Evolutionary conservation across 805 yeast genomes (phyloP).

Genomic region (Candida multigemmis): DNA sequence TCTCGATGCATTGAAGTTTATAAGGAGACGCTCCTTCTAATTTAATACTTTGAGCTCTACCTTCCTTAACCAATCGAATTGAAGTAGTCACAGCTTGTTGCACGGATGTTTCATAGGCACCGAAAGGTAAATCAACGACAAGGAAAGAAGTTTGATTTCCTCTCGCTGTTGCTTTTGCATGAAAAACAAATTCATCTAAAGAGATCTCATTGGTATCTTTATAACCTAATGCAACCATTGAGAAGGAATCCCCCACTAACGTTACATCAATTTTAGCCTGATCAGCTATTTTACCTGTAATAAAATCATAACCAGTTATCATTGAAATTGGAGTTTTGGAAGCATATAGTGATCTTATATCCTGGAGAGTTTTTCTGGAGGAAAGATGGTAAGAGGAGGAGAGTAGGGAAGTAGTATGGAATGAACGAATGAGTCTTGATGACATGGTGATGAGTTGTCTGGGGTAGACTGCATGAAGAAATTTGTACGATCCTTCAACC

Average conservation of each 20-base stretch:
- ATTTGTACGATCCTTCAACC: too few relatives aligned
- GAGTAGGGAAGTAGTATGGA: slow-evolving; percentile 1
- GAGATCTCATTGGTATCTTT: slow-evolving; percentile 65
- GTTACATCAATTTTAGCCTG: slow-evolving; percentile 58
- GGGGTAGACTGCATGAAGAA: too few relatives aligned
- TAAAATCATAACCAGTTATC: slow-evolving; percentile 85
- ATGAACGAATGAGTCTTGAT: slow-evolving; percentile 2
- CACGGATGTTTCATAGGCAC: slow-evolving; percentile 61
- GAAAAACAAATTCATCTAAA: slow-evolving; percentile 72
- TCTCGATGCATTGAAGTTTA: slow-evolving; percentile 40
- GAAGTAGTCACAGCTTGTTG: slow-evolving; percentile 57
- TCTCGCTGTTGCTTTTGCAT: slow-evolving; percentile 66
- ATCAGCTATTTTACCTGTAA: slow-evolving; percentile 66
- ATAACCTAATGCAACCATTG: slow-evolving; percentile 87
- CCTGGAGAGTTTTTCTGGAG: slow-evolving; percentile 12
- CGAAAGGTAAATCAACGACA: slow-evolving; percentile 85
- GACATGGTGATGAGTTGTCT: too few relatives aligned
- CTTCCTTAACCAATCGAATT: slow-evolving; percentile 41
- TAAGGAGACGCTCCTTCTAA: slow-evolving; percentile 72
- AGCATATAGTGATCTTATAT: slow-evolving; percentile 9
- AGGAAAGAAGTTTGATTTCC: slow-evolving; percentile 60
- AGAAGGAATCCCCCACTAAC: slow-evolving; percentile 85
- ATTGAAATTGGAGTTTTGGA: slow-evolving; percentile 22
- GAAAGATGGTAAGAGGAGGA: slow-evolving; percentile 6
- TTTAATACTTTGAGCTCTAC: slow-evolving; percentile 67